Evolutionary conservation across 768 basidiomycete genomes (phyloP), one percentile per base, ranked within the genome.

Genomic region (Auriscalpium orientale): DNA sequence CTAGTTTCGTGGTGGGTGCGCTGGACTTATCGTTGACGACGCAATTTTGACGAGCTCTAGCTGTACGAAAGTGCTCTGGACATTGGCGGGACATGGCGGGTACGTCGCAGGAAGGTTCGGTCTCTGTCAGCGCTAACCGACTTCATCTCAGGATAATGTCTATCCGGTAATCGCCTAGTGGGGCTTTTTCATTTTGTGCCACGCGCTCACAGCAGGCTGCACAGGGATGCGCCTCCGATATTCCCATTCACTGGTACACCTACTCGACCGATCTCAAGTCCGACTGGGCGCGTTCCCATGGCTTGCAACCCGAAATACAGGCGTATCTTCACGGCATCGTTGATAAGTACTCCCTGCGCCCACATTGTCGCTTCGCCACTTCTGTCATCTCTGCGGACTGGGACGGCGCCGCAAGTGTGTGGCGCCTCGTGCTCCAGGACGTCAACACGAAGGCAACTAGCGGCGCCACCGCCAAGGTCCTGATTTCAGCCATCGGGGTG

Each of bases 41-140:
- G 22, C 28, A 28, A 5, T 5, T 7, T 16, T 36, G 11, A 8
- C 20, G 16, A 13, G 3, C 11, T 8, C 18, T 21, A 73, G 72
- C 68, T 72, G 37, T 69, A 70, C 54, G 71, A 72, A 51, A 64
- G 65, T 47, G 56, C 62, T 3, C 46, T 51, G 8, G 67, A 61
- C 20, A 54, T 72, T 11, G 67, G 66, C 2, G 67, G 67, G 9
- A 65, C 64, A 5, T 68, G 67, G 67, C 55, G 64, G 51, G 67
- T 68, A 46, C 36, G 57, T 51, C 13, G 28, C 35, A 45, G 43
- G 0, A 1, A 16, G 18, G 13, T 46, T 34, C 28, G n/a, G n/a
- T n/a, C n/a, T 28, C 28, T 28, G 28, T 28, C 28, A 28, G 34
- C 15, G 20, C 12, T 22, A 45, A 16, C 35, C 16, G 9, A 9